Base-by-base conservation (phyloP, 2,329 filamentous ascomycete genomes). In the Fusarium marasasianum region DNA sequence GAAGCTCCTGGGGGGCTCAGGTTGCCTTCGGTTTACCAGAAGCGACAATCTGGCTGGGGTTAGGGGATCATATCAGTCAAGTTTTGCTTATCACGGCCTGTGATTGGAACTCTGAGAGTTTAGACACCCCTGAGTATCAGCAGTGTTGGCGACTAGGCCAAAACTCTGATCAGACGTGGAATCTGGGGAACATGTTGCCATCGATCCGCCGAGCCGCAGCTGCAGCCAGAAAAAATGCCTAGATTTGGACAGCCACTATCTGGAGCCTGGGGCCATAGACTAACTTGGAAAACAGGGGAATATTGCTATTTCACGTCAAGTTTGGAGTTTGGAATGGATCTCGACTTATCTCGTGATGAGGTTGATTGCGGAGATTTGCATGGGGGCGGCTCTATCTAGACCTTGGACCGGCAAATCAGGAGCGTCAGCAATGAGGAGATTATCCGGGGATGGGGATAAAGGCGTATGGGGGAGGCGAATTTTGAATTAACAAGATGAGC, bases 161-260 rank as follows among this genome's bases (percentile, higher is more conserved):
- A 53, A 73, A 75, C 56, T 69, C 53, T 51, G 66, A 54, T 69
- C 41, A 60, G 51, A 43, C 33, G 35, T 72, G 66, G 65, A 72
- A 76, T 76, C 69, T 77, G 76, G 76, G 76, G 75, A 76, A 75
- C 63, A 54, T 57, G 50, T 44, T 64, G 59, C 72, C 67, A 66
- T 66, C 58, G 61, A 75, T 66, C 75, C 71, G 73, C 66, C 56
- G 33, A 65, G 64, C 60, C 66, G 67, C 62, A 63, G 54, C 60
- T 57, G 38, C 29, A 65, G 48, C n/a, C 45, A 33, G 29, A 24
- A 44, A 48, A 54, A 22, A n/a, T 55, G 20, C 15, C 51, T 41
- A 55, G 51, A 55, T 54, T 17, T 38, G 48, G 41, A 53, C 64
- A 63, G 51, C 50, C 29, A 24, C 43, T 63, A 63, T 58, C 48